A percentile compares a stretch with the other conserved stretches of the same genome.
phyloP scores from a whole-genome alignment of 495 filamentous ascomycete genomes.

The Apiosordaria backusii region DNA sequence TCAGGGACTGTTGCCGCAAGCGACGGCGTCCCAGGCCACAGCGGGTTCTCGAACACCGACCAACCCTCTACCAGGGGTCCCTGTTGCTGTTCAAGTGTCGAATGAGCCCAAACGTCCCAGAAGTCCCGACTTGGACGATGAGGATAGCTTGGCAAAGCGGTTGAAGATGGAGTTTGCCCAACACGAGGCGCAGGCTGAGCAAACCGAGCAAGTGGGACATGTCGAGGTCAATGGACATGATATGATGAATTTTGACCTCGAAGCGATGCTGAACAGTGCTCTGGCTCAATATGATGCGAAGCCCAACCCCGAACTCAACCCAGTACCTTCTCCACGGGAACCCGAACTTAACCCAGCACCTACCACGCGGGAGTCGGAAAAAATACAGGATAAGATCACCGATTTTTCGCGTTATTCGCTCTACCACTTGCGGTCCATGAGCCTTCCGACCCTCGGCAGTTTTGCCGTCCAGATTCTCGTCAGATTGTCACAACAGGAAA shows the following conservation, averaged over 20 bases:
- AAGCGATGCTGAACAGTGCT: conserved; percentile 27
- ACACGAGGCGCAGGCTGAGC: neutral
- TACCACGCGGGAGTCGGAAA: conserved; percentile 20
- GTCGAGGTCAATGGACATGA: conserved; percentile 2
- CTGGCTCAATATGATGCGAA: conserved; percentile 25
- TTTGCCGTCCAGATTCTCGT: conserved; percentile 46
- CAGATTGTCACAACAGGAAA: conserved; percentile 41
- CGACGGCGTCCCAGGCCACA: neutral
- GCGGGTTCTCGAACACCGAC: neutral
- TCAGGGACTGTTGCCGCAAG: neutral
- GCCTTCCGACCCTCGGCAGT: conserved; percentile 42
- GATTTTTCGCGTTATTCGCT: conserved; percentile 30
- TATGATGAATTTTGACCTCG: conserved; percentile 21
- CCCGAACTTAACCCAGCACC: conserved; percentile 8
- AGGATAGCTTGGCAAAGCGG: conserved; percentile 34
- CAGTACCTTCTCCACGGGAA: conserved; percentile 14
- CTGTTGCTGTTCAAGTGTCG: neutral
- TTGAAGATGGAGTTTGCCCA: conserved; percentile 29
- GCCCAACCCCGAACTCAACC: neutral
- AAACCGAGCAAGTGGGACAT: neutral
- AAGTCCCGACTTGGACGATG: conserved; percentile 28
- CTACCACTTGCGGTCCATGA: conserved; percentile 36
- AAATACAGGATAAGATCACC: conserved; percentile 28
- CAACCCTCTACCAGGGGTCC: neutral
- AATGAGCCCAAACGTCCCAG: conserved; percentile 31